phyloP scores from a whole-genome alignment of 2,329 filamentous ascomycete species.

The Botryotinia convoluta region DNA sequence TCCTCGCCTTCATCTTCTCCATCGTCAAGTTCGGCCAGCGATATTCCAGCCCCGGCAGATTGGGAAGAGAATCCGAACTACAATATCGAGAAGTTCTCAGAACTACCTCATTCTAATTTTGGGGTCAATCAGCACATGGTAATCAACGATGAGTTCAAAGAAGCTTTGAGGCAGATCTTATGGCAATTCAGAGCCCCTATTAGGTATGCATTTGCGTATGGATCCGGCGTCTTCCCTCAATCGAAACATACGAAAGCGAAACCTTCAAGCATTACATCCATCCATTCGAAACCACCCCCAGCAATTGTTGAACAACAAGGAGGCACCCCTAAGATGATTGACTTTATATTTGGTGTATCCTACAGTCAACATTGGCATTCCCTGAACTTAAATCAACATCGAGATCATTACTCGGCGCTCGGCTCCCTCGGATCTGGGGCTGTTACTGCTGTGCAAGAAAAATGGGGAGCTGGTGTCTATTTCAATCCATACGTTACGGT shows the following conservation, averaged over 20 bases:
- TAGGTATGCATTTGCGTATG: constrained; percentile 94
- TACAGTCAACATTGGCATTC: constrained; percentile 97
- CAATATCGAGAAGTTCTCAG: constrained; percentile 69
- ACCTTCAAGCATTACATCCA: constrained; percentile 55
- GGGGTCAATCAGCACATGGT: constrained; percentile 95
- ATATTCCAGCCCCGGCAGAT: constrained; percentile 34
- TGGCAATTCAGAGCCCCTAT: constrained; percentile 93
- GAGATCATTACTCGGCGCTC: constrained; percentile 86
- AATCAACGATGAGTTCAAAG: constrained; percentile 94
- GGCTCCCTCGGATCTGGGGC: constrained; percentile 80
- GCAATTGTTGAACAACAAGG: constrained; percentile 83
- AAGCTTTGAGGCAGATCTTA: constrained; percentile 79
- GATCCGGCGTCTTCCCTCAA: constrained; percentile 93
- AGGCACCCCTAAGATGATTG: constrained; percentile 91
- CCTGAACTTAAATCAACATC: constrained; percentile 83
- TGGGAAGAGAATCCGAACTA: constrained; percentile 77
- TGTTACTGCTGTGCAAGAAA: constrained; percentile 82
- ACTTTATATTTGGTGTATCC: constrained; percentile 95
- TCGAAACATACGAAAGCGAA: constrained; percentile 47
- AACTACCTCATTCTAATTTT: constrained; percentile 76
- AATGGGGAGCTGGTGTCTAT: constrained; percentile 89
- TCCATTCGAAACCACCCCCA: constrained; percentile 78
- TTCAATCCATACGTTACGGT: constrained; percentile 95
- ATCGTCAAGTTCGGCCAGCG: constrained; percentile 22
- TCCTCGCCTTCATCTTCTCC: constrained; percentile 1